Evolutionary conservation across 2,329 filamentous ascomycete species (phyloP), one percentile per base, ranked within the genome.

Genomic region (Anisogramma anomala): DNA sequence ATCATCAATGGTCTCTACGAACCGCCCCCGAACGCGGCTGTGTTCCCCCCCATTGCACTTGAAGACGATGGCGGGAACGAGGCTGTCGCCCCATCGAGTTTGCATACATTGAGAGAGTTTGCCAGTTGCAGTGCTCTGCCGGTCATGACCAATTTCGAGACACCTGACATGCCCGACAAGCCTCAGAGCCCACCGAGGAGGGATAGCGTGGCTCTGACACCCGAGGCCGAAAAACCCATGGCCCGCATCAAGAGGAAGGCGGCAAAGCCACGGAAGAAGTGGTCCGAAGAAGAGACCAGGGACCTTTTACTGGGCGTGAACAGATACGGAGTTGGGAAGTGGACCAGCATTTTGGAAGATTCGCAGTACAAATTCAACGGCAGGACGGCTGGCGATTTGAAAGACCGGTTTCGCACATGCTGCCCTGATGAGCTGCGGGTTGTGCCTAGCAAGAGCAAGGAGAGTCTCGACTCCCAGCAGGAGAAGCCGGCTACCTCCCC

Each of bases 1-100:
- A 80, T 80, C 47, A 79, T 80, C 54, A 77, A 76, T 46, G 76
- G 75, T 36, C 62, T 81, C 4, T 69, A 73, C 49, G 72, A 79
- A 49, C 76, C 75, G 2, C 76, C 76, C 2, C 74, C 72, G 3
- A 65, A 77, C 42, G 69, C 72, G 36, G 69, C 72, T 31, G 61
- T 78, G n/a, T 78, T 80, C 48, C 75, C 77, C 3, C 76, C 76
- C 8, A 80, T 80, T 4, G 74, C 73, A 5, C 77, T 77, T 49
- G 64, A 71, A 46, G 64, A 67, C 43, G 65, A 67, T 17, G 66
- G 67, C 31, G 61, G 62, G 2, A 55, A 58, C 34, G 63, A 49
- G 49, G 54, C 58, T 48, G 60, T 65, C 49, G 59, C 63, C 35
- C 53, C 63, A 13, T 33, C 45, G 15, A 47, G 33, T 27, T 32